Evolutionary conservation across 345 rosid genomes (phyloP).

Genomic region (Populus tremula): DNA sequence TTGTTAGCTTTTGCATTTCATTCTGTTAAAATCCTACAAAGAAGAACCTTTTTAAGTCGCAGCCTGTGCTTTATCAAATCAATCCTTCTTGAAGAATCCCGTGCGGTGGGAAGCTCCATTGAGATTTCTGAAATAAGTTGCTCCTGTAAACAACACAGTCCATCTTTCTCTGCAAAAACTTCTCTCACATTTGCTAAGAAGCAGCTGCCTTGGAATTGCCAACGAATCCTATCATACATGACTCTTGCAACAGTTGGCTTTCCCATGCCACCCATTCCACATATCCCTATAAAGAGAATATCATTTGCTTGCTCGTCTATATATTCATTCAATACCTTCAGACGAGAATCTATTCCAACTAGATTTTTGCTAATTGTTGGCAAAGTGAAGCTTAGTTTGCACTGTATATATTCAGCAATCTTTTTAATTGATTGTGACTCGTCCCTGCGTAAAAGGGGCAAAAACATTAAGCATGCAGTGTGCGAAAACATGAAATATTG

Average conservation of each 20-base stretch:
- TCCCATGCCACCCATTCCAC: conserved; percentile 3
- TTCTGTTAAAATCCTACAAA: not conserved
- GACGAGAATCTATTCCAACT: not conserved
- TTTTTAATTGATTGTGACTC: not conserved
- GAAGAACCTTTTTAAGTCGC: not conserved
- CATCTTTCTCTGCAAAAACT: not conserved
- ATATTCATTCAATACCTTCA: not conserved
- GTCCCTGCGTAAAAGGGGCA: not conserved
- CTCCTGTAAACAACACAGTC: not conserved
- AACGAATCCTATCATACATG: not conserved
- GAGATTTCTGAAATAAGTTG: conserved; percentile 9
- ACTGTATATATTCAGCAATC: not conserved
- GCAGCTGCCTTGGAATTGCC: not conserved
- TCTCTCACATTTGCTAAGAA: conserved; percentile 17
- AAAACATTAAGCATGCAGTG: not conserved
- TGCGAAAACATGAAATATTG: not conserved
- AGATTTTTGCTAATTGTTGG: not conserved
- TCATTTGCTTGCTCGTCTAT: not conserved
- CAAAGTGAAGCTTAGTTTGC: not conserved
- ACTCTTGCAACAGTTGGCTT: conserved; percentile 6
- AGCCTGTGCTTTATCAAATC: not conserved
- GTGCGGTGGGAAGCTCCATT: not conserved
- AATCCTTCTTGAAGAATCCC: not conserved
- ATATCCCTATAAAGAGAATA: not conserved
- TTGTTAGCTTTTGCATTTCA: no score